Evolutionary conservation across 2,329 filamentous ascomycete species (phyloP), one percentile per base, ranked within the genome.

Genomic region (Bipolaris sorokiniana): DNA sequence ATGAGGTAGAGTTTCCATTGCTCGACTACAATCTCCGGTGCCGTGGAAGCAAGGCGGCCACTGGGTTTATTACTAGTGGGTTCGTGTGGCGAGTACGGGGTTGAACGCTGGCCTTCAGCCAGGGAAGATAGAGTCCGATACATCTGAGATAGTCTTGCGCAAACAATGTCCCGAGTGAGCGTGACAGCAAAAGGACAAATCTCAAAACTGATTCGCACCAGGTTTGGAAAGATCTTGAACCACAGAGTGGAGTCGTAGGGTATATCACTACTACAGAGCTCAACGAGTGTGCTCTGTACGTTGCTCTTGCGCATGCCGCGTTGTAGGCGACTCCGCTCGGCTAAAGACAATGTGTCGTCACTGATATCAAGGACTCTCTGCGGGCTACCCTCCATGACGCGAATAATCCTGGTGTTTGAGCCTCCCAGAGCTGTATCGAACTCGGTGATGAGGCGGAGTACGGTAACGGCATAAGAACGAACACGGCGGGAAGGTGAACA

Each of bases 1-100:
- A 97, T 93, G 23, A 99, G 83, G 74, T 98, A 98, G 2, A 98
- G 81, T 77, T 97, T 98, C 94, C 94, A 99, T 74, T 99, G 95
- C 76, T 98, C 96, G 56, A 99, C 87, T 55, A 97, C 83, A 20
- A 96, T 87, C 67, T 96, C 92, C 0, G 93, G 90, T 16, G 92
- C 90, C 0, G 89, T 88, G 2, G 87, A 89, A 56, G 84, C 75
- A 33, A 79, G 62, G 15, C 77, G 87, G 57, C 84, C 85, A 71
- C 86, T 82, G 64, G 80, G 82, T 69, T 83, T 88, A 26, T 82
- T 81, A 6, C 83, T 79, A 1, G 54, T 54, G 16, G 84, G 80
- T 51, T 87, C 87, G 62, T 90, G 86, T 66, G 88, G 84, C 13
- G 86, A 79, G 15, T 88, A 70, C 58, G 80, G 69, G 67, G 68